Conservation (phyloP, 192 early-diverging fungal species). For the Cetraspora pellucida region DNA sequence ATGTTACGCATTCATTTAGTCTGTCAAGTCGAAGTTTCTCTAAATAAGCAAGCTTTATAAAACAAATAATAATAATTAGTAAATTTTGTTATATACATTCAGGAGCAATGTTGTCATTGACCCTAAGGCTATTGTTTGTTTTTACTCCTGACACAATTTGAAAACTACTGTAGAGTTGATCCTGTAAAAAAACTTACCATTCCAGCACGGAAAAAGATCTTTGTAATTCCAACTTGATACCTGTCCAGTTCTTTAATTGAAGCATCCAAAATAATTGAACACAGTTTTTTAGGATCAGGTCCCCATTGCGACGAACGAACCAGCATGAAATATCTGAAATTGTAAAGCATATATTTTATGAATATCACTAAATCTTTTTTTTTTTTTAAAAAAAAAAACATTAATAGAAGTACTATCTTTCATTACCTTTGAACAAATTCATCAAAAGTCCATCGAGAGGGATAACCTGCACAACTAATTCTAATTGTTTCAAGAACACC, state of each 20-base stretch:
- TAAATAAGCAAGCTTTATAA: conserved; percentile 64
- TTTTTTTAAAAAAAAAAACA: conserved; percentile 52
- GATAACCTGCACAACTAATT: conserved; percentile 98
- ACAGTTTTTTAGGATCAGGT: conserved; percentile 62
- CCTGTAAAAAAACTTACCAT: conserved; percentile 59
- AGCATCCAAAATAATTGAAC: conserved; percentile 59
- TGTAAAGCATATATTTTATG: neutral
- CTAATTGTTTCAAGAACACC: conserved; percentile 99
- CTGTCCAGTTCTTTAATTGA: conserved; percentile 82
- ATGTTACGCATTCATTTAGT: conserved; percentile 75
- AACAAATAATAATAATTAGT: neutral
- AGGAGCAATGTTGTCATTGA: too few relatives aligned
- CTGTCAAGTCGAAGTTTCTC: conserved; percentile 90
- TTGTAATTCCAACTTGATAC: conserved; percentile 91
- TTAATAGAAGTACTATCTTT: conserved; percentile 45
- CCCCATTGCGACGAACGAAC: conserved; percentile 56
- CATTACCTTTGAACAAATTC: conserved; percentile 87
- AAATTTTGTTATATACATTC: too few relatives aligned
- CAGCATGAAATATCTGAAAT: conserved; percentile 57
- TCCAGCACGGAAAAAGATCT: conserved; percentile 99
- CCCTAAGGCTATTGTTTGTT: too few relatives aligned
- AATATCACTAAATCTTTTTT: conserved; percentile 43
- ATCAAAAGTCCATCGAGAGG: conserved; percentile 81
- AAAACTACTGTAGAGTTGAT: neutral
- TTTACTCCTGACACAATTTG: too few relatives aligned